phyloP scores from a whole-genome alignment of 345 rosid genomes.

The Moricandia arvensis region DNA sequence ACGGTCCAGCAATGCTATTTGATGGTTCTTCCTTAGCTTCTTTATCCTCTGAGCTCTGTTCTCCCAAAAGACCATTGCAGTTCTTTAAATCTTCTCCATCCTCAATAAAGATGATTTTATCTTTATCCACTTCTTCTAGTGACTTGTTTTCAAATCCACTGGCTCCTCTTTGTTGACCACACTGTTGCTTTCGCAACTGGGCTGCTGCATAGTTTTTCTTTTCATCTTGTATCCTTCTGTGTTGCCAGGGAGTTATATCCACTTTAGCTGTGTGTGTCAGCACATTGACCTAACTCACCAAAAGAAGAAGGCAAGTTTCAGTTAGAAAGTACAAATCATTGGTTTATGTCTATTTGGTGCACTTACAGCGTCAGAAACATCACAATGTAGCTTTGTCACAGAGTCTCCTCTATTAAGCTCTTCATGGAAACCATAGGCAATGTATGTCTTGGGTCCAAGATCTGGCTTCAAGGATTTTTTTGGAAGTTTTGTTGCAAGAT shows the following conservation, averaged over 20 bases:
- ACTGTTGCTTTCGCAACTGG: not conserved
- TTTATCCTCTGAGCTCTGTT: not conserved
- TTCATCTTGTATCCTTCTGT: not conserved
- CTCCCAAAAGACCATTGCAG: not conserved
- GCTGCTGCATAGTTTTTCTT: not conserved
- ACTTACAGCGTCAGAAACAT: conserved; percentile 77
- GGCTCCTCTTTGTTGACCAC: not conserved
- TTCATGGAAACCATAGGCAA: conserved; percentile 69
- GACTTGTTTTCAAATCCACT: conserved; percentile 5
- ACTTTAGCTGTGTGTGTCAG: conserved; percentile 35
- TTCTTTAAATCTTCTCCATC: not conserved
- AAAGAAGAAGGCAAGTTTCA: too few relatives aligned
- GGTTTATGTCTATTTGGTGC: not conserved
- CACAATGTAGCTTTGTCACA: conserved; percentile 86
- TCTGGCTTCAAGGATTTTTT: conserved; percentile 59
- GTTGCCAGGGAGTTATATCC: not conserved
- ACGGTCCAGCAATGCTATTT: not conserved
- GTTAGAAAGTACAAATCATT: too few relatives aligned
- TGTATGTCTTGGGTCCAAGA: conserved; percentile 82
- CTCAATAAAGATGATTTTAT: not conserved
- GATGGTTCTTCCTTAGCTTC: conserved; percentile 16
- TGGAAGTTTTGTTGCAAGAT: conserved; percentile 68
- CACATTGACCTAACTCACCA: conserved; percentile 26
- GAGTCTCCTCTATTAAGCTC: conserved; percentile 84
- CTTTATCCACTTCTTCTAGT: not conserved